Base-by-base conservation (phyloP, 2,329 filamentous ascomycete genomes). In the Cercospora sesami region DNA sequence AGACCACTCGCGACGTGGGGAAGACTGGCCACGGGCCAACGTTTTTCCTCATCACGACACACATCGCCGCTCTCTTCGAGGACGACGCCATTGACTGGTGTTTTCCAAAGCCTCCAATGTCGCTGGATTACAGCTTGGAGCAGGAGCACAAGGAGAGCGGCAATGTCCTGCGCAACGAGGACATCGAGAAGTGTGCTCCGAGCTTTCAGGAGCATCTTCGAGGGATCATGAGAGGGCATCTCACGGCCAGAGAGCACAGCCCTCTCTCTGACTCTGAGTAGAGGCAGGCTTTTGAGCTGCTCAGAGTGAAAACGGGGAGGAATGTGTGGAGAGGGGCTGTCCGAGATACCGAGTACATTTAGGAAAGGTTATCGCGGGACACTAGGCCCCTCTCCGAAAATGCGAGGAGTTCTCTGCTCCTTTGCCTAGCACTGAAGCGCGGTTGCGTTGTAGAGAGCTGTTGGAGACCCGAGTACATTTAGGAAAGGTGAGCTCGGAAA, bases 61-160 rank as follows among this genome's bases (percentile, higher is more conserved):
- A 66, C 57, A 31, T 66, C 12, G 16, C 31, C 3, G 60, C 42
- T n/a, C 12, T 58, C 23, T 63, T 31, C n/a, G 28, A 59, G 30
- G 8, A 28, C 3, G 10, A 18, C n/a, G 16, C 26, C 0, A 59
- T 36, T 14, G 55, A 59, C n/a, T 55, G 48, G 48, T 30, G 8
- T 21, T n/a, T 18, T 36, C 10, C 18, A 9, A 59, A 36, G 26
- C 55, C 55, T 12, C 9, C 16, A 9, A 28, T 59, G 55, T n/a
- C 8, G 16, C 55, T 59, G n/a, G n/a, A 59, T 18, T 33, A 36
- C 28, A 59, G 55, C 26, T 30, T 59, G 26, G n/a, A 59, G 30
- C 6, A 21, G 14, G 55, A 59, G 31, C 21, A 55, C 26, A 28
- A 6, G 23, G 48, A 14, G 21, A 55, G 0, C 5, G 23, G 48